These are phyloP conservation scores for Trifolium pratense DNA, from an alignment of 306 rosid species.

Conservation along the genomic window DNA sequence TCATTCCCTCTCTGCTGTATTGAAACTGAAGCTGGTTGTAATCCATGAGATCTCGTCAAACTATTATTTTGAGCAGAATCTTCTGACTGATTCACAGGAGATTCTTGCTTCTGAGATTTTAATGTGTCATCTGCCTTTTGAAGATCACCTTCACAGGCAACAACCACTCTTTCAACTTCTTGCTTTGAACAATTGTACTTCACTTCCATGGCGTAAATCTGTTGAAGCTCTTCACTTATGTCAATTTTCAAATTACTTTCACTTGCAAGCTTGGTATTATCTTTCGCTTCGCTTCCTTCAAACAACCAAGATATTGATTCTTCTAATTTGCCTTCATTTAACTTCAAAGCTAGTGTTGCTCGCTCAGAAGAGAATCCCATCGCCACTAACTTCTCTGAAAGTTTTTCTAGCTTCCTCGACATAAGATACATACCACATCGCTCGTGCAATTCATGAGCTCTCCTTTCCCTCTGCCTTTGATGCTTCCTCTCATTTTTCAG, in stretches of 20 bases:
- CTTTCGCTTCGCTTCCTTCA: slow-evolving; percentile 62
- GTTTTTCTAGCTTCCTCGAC: slow-evolving; percentile 84
- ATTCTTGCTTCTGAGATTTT: slow-evolving; percentile 63
- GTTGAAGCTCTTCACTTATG: slow-evolving; percentile 75
- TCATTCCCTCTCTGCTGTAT: slow-evolving; percentile 67
- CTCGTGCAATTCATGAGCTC: slow-evolving; percentile 85
- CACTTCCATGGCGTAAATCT: slow-evolving; percentile 58
- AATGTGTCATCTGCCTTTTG: slow-evolving; percentile 65
- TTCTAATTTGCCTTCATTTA: slow-evolving; percentile 75
- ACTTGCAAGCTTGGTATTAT: slow-evolving; percentile 41
- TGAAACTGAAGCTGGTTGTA: slow-evolving; percentile 43
- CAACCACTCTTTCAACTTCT: slow-evolving; percentile 82
- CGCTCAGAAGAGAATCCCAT: slow-evolving; percentile 80
- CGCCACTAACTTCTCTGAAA: slow-evolving; percentile 69
- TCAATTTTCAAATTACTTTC: slow-evolving; percentile 73
- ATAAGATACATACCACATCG: slow-evolving; percentile 72
- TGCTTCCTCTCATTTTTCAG: slow-evolving; percentile 88
- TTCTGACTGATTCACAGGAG: slow-evolving; percentile 56
- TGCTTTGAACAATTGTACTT: slow-evolving; percentile 72
- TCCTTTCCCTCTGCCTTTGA: slow-evolving; percentile 86
- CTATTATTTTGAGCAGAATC: slow-evolving; percentile 53
- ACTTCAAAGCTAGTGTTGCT: slow-evolving; percentile 70
- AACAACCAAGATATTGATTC: slow-evolving; percentile 76
- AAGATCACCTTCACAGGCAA: slow-evolving; percentile 84
- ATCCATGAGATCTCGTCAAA: slow-evolving; percentile 52